phyloP scores from a whole-genome alignment of 2,329 filamentous ascomycete species.

The Cercospora beticola region DNA sequence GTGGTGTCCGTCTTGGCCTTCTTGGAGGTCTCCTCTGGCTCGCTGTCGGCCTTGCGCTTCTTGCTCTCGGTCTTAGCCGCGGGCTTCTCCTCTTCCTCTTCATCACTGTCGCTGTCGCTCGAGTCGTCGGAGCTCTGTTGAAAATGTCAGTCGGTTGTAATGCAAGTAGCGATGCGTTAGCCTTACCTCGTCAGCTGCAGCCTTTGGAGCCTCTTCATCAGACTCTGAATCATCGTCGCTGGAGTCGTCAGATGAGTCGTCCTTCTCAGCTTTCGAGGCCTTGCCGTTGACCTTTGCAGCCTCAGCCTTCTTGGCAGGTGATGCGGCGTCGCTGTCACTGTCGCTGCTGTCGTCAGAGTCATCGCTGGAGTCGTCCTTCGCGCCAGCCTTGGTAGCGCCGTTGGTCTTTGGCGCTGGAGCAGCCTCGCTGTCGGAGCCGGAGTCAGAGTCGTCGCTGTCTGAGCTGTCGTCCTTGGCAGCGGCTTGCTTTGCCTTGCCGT shows the following conservation, averaged over 20 bases:
- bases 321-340: constrained; percentile 35
- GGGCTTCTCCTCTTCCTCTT: constrained; percentile 33
- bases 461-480: constrained; percentile 27
- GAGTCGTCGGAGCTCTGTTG: constrained; percentile 39
- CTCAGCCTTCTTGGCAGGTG: constrained; percentile 24
- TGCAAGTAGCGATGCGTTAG: not conserved
- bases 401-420: constrained; percentile 30
- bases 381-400: constrained; percentile 30
- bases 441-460: constrained; percentile 23
- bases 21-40: constrained; percentile 57
- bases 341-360: constrained; percentile 26
- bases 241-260: constrained; percentile 28
- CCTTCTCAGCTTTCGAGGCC: constrained; percentile 20
- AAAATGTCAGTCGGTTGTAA: not conserved
- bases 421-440: constrained; percentile 36
- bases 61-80: constrained; percentile 50
- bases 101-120: constrained; percentile 43
- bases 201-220: constrained; percentile 27
- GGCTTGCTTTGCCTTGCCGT: constrained; percentile 26
- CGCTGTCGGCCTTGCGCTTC: constrained; percentile 66
- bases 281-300: constrained; percentile 35
- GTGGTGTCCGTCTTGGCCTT: constrained; percentile 61
- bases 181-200: constrained; percentile 29
- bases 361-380: constrained; percentile 25
- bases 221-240: constrained; percentile 36